Conservation (phyloP, 176 grass and related monocot genomes). For the Oryza coarctata region DNA sequence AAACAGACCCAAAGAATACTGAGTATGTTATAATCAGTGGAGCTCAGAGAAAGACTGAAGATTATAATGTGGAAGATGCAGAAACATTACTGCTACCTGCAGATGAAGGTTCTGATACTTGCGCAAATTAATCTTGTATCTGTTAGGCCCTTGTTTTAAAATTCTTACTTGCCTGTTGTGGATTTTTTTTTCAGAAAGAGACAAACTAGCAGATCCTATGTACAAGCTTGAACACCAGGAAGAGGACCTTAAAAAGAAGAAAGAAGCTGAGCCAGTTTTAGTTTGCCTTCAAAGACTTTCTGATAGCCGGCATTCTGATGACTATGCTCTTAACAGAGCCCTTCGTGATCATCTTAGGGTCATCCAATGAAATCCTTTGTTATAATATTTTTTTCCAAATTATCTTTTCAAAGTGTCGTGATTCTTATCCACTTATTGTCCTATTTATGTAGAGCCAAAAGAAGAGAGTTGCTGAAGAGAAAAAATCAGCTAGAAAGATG, state of each 20-base stretch:
- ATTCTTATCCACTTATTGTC: constrained; percentile 47
- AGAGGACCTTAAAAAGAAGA: constrained; percentile 92
- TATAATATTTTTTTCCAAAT: neutral
- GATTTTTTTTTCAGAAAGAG: constrained; percentile 65
- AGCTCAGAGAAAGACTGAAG: constrained; percentile 84
- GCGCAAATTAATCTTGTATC: neutral
- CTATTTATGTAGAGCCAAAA: constrained; percentile 80
- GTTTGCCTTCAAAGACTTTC: constrained; percentile 84
- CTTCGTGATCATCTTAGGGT: constrained; percentile 80
- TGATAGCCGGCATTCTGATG: constrained; percentile 67
- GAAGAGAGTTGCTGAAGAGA: constrained; percentile 76
- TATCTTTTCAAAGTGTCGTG: neutral
- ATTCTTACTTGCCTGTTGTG: constrained; percentile 30
- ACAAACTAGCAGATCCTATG: constrained; percentile 91
- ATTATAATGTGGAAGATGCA: constrained; percentile 90
- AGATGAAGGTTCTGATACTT: constrained; percentile 65
- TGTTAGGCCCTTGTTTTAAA: constrained; percentile 21
- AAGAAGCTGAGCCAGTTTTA: constrained; percentile 86
- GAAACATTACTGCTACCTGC: constrained; percentile 85
- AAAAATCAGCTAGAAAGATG: constrained; percentile 61
- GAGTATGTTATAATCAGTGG: constrained; percentile 90
- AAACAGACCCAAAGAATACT: constrained; percentile 95
- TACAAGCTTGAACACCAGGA: constrained; percentile 92
- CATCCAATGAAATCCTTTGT: constrained; percentile 34
- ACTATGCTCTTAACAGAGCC: constrained; percentile 80